Evolutionary conservation across 2,329 filamentous ascomycete species (phyloP).

Genomic region (Seiridium unicorne): DNA sequence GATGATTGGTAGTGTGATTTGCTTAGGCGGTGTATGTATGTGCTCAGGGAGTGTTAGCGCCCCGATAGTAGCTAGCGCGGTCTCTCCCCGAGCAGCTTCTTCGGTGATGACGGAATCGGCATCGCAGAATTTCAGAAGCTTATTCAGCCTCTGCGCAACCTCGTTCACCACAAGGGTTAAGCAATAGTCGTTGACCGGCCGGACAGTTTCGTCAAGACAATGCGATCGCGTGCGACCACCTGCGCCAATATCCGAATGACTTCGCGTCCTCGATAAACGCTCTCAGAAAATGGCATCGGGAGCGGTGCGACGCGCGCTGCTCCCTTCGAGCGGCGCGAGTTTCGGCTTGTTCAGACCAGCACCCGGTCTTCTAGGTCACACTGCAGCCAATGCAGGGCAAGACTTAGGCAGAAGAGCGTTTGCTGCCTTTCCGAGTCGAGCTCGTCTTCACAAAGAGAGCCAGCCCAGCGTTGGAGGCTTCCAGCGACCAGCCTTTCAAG

Average conservation of each 20-base stretch:
- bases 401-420: background rate
- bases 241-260: conserved; percentile 12
- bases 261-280: conserved; percentile 16
- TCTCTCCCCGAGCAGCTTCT: background rate
- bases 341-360: conserved; percentile 20
- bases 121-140: background rate
- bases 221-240: conserved; percentile 14
- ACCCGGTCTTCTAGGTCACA: conserved; percentile 7
- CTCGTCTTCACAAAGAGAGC: too few species aligned
- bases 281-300: conserved; percentile 45
- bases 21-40: background rate
- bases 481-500: background rate
- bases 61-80: background rate
- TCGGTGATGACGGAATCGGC: background rate
- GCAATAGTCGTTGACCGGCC: background rate
- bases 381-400: background rate
- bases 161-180: background rate
- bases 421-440: background rate
- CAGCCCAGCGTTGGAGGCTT: background rate
- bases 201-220: conserved; percentile 7
- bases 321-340: conserved; percentile 42
- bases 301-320: conserved; percentile 47
- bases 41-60: background rate
- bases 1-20: background rate
- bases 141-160: background rate